Evolutionary conservation across 305 asterid genomes (phyloP).

Genomic region (Fraxinus ornus): DNA sequence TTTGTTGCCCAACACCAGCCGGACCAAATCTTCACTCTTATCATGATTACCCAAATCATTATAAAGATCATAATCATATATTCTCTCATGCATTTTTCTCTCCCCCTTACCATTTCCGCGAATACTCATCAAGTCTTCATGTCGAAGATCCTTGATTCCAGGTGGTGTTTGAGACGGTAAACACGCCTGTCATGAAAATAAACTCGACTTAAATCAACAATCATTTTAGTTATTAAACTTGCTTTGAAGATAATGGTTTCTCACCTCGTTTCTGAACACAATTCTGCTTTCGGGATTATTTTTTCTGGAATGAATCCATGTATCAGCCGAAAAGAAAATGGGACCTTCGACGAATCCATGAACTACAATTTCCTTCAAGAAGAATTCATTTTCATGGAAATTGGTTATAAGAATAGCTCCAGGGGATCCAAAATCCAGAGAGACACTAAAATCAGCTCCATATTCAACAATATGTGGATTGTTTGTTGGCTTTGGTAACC

Average conservation of each 20-base stretch:
- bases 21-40: constrained; percentile 45
- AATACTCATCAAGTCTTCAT: constrained; percentile 49
- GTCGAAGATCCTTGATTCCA: constrained; percentile 68
- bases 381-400: constrained; percentile 62
- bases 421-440: constrained; percentile 67
- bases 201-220: not conserved
- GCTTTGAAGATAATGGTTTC: not conserved
- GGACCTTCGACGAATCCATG: constrained; percentile 61
- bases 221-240: not conserved
- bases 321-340: constrained; percentile 54
- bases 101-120: constrained; percentile 63
- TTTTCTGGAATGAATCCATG: constrained; percentile 73
- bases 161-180: constrained; percentile 70
- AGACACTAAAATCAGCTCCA: constrained; percentile 52
- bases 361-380: constrained; percentile 61
- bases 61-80: constrained; percentile 71
- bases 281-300: constrained; percentile 64
- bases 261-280: constrained; percentile 65
- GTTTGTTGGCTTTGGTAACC: constrained; percentile 53
- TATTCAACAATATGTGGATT: constrained; percentile 59
- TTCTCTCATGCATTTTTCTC: constrained; percentile 65
- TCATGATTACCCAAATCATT: constrained; percentile 85
- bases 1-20: constrained; percentile 56
- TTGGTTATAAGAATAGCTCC: constrained; percentile 71
- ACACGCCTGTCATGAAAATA: constrained; percentile 40